Evolutionary conservation across 768 basidiomycete species (phyloP), one percentile per base, ranked within the genome.

Genomic region (Kwoniella pini): DNA sequence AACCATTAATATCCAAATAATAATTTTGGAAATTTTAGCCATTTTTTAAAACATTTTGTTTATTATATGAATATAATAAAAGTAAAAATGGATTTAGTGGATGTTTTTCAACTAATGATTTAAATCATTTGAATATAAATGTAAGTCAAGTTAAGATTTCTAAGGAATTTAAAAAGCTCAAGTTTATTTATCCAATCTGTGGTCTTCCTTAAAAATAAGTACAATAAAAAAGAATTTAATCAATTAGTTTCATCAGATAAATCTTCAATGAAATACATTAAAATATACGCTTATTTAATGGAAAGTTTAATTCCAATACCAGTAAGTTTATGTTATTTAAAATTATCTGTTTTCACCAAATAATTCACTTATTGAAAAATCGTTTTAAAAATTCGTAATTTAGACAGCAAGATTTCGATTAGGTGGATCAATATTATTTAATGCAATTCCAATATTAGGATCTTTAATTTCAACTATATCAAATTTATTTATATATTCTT

Each of bases 201-300:
- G 11, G 3, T 21, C 10, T 6, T 1, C 30, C 1, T 0, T 50
- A 15, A 17, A 0, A n/a, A 6, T n/a, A 3, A 50, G 48, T 19
- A n/a, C 24, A 19, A 30, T 21, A 30, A 31, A 21, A 30, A 33
- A 31, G 48, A 50, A 31, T n/a, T 33, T 15, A 19, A 27, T 15
- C 21, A 33, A 50, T 21, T 50, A 3, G 21, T 50, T 15, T 17
- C 9, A n/a, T 50, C 48, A 10, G 28, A 50, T 33, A 10, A 33
- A 6, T 17, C 27, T 2, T 50, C 48, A 12, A 50, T 50, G 30
- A 30, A 4, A 33, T 9, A 33, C 19, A 50, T 50, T 2, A 13
- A 33, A 15, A 50, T n/a, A n/a, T 50, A 33, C n/a, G 48, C 48
- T 30, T 30, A 17, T 19, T 19, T 50, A 33, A 50, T 50, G 48